A percentile compares a stretch with the other conserved stretches of the same genome.
phyloP scores from a whole-genome alignment of 2,329 filamentous ascomycete species.

The Xylariaceae sp. region DNA sequence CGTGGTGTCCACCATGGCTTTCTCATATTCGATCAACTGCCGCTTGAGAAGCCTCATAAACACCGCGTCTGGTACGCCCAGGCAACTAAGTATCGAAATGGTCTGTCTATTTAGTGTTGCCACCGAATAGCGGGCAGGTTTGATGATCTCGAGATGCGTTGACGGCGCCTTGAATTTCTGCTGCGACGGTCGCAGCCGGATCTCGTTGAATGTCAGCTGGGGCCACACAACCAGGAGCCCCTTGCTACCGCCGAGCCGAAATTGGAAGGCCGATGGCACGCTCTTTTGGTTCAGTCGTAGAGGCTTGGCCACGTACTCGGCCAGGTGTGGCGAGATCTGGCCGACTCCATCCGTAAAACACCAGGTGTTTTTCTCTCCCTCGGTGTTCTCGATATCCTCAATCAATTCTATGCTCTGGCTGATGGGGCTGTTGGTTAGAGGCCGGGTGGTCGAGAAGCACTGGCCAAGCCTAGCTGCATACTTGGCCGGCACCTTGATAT shows the following conservation, averaged over 20 bases:
- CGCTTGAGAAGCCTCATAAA: conserved; percentile 63
- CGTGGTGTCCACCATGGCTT: conserved; percentile 60
- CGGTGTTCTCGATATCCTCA: conserved; percentile 65
- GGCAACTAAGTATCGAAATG: conserved; percentile 74
- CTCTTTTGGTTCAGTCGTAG: conserved; percentile 54
- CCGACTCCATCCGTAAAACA: conserved; percentile 91
- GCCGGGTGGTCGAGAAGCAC: conserved; percentile 88
- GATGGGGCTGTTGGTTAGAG: conserved; percentile 59
- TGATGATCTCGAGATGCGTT: conserved; percentile 77
- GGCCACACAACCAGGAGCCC: conserved; percentile 77
- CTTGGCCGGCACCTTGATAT: conserved; percentile 82
- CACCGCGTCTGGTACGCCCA: conserved; percentile 63
- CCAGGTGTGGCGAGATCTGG: conserved; percentile 77
- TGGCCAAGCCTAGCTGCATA: conserved; percentile 86
- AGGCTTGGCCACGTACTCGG: conserved; percentile 66
- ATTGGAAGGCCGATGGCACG: conserved; percentile 80
- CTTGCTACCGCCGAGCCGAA: conserved; percentile 88
- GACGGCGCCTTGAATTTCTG: conserved; percentile 73
- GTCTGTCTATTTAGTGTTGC: conserved; percentile 86
- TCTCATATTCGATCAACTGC: conserved; percentile 64
- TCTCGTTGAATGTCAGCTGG: conserved; percentile 57
- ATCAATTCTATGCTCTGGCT: conserved; percentile 55
- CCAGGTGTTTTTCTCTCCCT: conserved; percentile 58
- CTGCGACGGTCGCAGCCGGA: conserved; percentile 79
- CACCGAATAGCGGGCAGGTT: conserved; percentile 67